phyloP scores from a whole-genome alignment of 352 stramenopile species.

The Pythium guiyangense region DNA sequence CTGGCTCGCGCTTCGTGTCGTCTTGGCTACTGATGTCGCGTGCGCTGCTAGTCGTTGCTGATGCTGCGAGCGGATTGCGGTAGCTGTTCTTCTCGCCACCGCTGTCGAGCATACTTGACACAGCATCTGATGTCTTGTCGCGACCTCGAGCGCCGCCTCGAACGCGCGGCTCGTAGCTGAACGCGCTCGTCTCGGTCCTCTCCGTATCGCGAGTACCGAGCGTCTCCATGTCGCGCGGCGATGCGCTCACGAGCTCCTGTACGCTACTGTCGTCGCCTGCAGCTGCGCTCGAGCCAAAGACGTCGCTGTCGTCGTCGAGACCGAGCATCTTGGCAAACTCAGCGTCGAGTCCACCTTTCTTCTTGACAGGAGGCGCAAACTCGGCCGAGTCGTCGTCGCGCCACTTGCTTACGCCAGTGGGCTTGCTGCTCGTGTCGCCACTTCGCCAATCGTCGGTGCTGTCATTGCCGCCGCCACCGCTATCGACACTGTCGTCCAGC shows the following conservation, averaged over 20 bases:
- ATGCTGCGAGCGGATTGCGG: slow-evolving; percentile 6
- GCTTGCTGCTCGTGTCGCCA: slow-evolving; percentile 16
- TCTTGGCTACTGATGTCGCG: not conserved
- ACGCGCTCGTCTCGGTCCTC: not conserved
- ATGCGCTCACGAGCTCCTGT: not conserved
- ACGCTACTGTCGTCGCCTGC: not conserved
- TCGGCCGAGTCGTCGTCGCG: slow-evolving; percentile 18
- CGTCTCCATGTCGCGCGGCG: too few species aligned
- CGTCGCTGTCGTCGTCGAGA: slow-evolving; percentile 44
- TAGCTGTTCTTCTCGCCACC: not conserved
- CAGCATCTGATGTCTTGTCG: not conserved
- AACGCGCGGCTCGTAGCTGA: slow-evolving; percentile 12
- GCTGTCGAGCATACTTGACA: not conserved
- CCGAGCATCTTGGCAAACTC: slow-evolving; percentile 70
- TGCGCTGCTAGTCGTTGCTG: not conserved
- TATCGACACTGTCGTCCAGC: slow-evolving; percentile 26
- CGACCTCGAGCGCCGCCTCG: slow-evolving; percentile 1
- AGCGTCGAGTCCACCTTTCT: slow-evolving; percentile 42
- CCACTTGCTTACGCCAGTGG: slow-evolving; percentile 21
- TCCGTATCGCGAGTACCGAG: not conserved
- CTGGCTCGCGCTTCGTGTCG: not conserved
- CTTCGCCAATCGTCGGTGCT: slow-evolving; percentile 9
- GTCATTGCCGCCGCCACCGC: slow-evolving; percentile 15
- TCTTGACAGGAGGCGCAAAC: slow-evolving; percentile 22
- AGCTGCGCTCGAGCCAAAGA: slow-evolving; percentile 9